A percentile compares a stretch with the other conserved stretches of the same genome.
phyloP scores from a whole-genome alignment of 495 filamentous ascomycete genomes.

The Aspergillus egyptiacus region DNA sequence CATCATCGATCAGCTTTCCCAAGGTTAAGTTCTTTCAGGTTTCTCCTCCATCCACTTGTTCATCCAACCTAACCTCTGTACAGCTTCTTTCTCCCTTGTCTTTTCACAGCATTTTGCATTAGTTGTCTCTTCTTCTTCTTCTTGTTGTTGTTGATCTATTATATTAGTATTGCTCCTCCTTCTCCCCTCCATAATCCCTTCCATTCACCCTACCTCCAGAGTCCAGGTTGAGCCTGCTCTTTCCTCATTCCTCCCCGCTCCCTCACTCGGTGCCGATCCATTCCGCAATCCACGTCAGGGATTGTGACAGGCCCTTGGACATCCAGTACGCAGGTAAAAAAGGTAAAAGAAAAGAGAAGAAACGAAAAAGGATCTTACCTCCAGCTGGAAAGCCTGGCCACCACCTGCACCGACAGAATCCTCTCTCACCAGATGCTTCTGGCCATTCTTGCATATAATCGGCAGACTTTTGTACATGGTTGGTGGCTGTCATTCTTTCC shows the following conservation, averaged over 20 bases:
- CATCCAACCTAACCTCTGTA: no score
- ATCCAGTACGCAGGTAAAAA: no score
- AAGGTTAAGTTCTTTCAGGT: conserved; percentile 6
- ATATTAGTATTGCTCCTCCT: background rate
- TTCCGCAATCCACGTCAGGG: conserved; percentile 22
- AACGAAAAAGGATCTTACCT: conserved; percentile 10
- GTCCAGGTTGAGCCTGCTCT: conserved; percentile 4
- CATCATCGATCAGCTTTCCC: background rate
- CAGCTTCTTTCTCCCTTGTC: conserved; percentile 1
- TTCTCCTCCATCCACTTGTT: conserved; percentile 1
- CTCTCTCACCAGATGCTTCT: conserved; percentile 3
- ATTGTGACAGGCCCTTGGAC: background rate
- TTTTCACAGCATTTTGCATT: no score
- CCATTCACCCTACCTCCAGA: conserved; percentile 1
- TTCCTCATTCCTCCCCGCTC: conserved; percentile 30
- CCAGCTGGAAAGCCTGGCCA: background rate
- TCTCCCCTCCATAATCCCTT: background rate
- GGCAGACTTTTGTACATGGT: conserved; percentile 24
- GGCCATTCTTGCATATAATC: conserved; percentile 12
- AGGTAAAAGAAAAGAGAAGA: no score
- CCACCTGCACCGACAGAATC: background rate
- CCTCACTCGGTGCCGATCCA: conserved; percentile 46
- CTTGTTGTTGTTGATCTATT: background rate
- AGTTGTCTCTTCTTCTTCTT: background rate
- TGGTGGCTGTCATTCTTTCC: conserved; percentile 28